Base-by-base conservation (phyloP, 495 filamentous ascomycete species). In the Annulohypoxylon bovei region DNA sequence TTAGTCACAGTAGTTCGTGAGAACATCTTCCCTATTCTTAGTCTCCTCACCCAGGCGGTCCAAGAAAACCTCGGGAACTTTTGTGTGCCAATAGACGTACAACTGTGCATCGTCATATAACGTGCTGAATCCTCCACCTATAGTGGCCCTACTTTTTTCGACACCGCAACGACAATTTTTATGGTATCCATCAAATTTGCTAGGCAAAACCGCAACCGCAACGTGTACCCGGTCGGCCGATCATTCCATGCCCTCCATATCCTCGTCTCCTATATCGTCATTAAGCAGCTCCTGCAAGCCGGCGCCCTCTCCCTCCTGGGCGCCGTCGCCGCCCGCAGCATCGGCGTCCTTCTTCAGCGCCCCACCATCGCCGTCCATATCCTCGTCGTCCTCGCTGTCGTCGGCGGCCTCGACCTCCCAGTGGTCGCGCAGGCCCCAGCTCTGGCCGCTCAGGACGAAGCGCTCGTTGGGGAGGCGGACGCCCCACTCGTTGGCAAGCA, bases 401-500 rank as follows among this genome's bases (percentile, higher is more conserved):
- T 86, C 88, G 37, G 56, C 66, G 7, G 71, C 79, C 60, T 80
- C 81, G 30, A 79, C 84, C 11, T 81, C 85, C 92, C 92, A 97
- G 60, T 89, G 87, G 54, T 94, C 92, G 76, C 87, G 89, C 80
- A 98, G 76, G 37, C 89, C 87, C 95, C 95, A 99, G 63, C 88
- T 88, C 16, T 87, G 83, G 0, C 95, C 95, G 27, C 90, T 96
- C 57, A 97, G 82, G 68, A 95, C 94, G 76, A 97, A 98, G 76
- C 92, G 84, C 88, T 99, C 95, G 61, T 91, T 90, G 37, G 95
- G 95, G 70, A 99, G 79, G 46, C 93, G 83, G 62, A 95, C 87
- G 12, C 95, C 95, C 80, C 88, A 93, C 68, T 94, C 94, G 60
- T 88, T 87, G 40, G 88, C 86, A 6, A 77, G 59, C 0, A 94